These are phyloP conservation scores for Carnegiea gigantea DNA, from an alignment of 179 eudicot genomes.

Conservation along the genomic window DNA sequence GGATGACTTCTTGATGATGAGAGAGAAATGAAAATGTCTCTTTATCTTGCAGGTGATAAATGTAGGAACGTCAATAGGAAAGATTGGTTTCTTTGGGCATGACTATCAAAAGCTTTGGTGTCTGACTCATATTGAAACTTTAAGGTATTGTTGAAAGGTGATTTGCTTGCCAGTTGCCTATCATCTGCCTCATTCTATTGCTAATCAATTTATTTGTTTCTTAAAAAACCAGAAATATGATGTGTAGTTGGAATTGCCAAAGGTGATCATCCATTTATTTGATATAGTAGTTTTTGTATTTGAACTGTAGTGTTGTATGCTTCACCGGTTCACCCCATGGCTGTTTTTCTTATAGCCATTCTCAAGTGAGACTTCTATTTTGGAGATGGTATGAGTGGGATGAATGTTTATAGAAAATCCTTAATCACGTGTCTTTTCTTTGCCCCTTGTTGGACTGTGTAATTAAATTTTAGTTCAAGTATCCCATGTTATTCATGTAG, in stretches of 20 bases:
- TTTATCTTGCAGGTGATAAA: constrained; percentile 61
- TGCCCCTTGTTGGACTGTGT: neutral
- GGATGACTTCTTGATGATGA: neutral
- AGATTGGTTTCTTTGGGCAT: constrained; percentile 82
- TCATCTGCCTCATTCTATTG: neutral
- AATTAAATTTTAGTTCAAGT: neutral
- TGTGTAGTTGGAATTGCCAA: neutral
- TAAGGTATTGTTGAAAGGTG: constrained; percentile 59
- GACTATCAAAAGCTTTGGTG: constrained; percentile 76
- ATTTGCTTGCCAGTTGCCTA: constrained; percentile 15
- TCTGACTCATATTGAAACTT: constrained; percentile 89
- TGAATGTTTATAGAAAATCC: too few species aligned
- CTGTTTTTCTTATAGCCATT: neutral
- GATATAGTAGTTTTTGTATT: neutral
- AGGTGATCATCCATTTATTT: neutral
- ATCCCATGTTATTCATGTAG: neutral
- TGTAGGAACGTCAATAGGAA: constrained; percentile 93
- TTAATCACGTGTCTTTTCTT: neutral
- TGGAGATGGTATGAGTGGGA: neutral
- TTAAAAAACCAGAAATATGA: neutral
- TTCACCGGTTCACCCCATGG: neutral
- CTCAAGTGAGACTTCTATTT: neutral
- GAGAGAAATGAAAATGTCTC: neutral
- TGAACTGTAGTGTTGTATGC: neutral
- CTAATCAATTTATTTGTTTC: neutral